A percentile compares a stretch with the other conserved stretches of the same genome.
Conservation (phyloP, 75 land plant species). For the Pinus tabuliformis region DNA sequence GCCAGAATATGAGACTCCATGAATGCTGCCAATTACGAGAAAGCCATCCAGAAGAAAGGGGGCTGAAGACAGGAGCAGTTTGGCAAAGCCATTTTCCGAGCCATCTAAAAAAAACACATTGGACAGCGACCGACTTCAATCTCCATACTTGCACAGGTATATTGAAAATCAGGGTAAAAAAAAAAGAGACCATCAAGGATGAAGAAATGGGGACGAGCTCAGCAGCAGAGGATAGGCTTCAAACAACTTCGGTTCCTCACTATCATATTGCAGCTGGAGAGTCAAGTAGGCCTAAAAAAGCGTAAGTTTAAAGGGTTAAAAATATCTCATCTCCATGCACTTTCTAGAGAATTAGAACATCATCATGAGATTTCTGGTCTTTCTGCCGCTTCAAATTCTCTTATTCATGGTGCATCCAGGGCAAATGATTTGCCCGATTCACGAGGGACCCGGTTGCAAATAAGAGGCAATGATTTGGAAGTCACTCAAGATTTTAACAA, state of each 20-base stretch:
- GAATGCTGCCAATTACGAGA: neutral
- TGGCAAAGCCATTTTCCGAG: constrained; percentile 13
- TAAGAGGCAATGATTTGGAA: constrained; percentile 32
- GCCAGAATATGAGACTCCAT: too few species aligned
- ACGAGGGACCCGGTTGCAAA: constrained; percentile 2
- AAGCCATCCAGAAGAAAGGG: constrained; percentile 5
- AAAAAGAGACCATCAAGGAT: constrained; percentile 15
- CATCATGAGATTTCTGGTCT: constrained; percentile 20
- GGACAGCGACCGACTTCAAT: constrained; percentile 34
- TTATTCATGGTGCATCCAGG: constrained; percentile 23
- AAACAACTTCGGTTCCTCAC: constrained; percentile 4
- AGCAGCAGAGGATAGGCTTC: constrained; percentile 10
- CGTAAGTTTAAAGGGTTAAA: constrained; percentile 36
- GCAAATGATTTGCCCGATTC: constrained; percentile 16
- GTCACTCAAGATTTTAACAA: constrained; percentile 54
- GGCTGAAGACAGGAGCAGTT: neutral
- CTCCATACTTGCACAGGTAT: constrained; percentile 21
- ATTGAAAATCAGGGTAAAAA: constrained; percentile 11
- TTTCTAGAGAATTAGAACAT: constrained; percentile 20
- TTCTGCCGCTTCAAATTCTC: constrained; percentile 58
- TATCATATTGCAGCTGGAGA: constrained; percentile 6
- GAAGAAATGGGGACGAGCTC: constrained; percentile 3
- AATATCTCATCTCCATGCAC: constrained; percentile 14
- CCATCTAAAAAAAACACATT: constrained; percentile 27
- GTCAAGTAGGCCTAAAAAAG: constrained; percentile 19